phyloP scores from a whole-genome alignment of 2,329 filamentous ascomycete genomes.

The Exophiala phaeomuriformis region DNA sequence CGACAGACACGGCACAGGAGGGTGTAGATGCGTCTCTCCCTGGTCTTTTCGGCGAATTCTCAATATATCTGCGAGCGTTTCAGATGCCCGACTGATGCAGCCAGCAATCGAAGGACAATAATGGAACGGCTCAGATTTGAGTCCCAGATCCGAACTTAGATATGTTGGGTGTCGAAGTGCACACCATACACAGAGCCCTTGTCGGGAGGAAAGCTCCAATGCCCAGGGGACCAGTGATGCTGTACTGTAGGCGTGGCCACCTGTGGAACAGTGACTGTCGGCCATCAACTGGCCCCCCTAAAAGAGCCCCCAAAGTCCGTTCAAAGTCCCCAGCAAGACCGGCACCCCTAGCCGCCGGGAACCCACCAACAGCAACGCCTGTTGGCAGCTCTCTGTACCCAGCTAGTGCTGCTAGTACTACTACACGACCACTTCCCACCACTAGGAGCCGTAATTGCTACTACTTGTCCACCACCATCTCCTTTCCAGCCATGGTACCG shows the following conservation, averaged over 20 bases:
- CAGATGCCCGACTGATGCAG: constrained; percentile 1
- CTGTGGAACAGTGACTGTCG: background rate
- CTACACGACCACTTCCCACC: background rate
- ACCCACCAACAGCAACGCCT: background rate
- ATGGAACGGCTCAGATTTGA: background rate
- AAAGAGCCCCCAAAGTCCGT: background rate
- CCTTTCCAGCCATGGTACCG: background rate
- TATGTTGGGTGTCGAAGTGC: background rate
- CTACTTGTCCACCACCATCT: background rate
- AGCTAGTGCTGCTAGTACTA: background rate
- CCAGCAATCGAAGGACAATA: background rate
- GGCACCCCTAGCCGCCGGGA: background rate
- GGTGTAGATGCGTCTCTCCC: background rate
- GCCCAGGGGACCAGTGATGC: background rate
- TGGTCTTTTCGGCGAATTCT: constrained; percentile 6
- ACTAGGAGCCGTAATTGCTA: too few species aligned
- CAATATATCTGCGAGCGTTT: constrained; percentile 13
- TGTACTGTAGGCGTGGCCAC: background rate
- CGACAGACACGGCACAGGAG: background rate
- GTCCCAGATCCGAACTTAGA: background rate
- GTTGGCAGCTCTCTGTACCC: background rate
- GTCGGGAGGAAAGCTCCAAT: background rate
- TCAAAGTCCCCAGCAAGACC: background rate
- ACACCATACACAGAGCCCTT: background rate
- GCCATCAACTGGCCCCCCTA: too few species aligned